phyloP scores from a whole-genome alignment of 2,329 filamentous ascomycete genomes.

The Exophiala alcalophila region DNA sequence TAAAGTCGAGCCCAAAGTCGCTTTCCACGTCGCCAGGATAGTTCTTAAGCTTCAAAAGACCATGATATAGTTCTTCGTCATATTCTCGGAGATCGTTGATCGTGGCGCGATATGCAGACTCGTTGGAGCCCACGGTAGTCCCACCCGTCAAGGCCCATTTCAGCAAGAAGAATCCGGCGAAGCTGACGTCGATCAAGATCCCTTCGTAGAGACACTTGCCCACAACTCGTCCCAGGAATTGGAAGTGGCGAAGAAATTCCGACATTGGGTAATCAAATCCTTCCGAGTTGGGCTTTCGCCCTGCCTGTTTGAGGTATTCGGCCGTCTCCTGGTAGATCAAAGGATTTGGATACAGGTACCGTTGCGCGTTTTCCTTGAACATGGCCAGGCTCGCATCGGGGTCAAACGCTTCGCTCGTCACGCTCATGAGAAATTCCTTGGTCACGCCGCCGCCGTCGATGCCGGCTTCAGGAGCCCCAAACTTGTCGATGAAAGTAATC shows the following conservation, averaged over 20 bases:
- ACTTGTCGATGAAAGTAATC: constrained; percentile 93
- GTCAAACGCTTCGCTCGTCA: constrained; percentile 80
- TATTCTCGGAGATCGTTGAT: constrained; percentile 92
- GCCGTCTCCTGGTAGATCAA: constrained; percentile 67
- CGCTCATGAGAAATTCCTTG: constrained; percentile 90
- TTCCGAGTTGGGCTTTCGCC: constrained; percentile 52
- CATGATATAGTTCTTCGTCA: constrained; percentile 86
- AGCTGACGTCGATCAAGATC: constrained; percentile 87
- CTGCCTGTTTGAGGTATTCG: constrained; percentile 48
- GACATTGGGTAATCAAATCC: constrained; percentile 58
- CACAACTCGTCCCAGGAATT: constrained; percentile 88
- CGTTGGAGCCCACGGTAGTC: constrained; percentile 59
- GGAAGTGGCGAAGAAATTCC: constrained; percentile 69
- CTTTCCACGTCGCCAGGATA: constrained; percentile 59
- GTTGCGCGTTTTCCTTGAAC: constrained; percentile 81
- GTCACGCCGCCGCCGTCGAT: constrained; percentile 97
- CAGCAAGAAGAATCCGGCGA: constrained; percentile 91
- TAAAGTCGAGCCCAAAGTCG: constrained; percentile 82
- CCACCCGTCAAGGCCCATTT: constrained; percentile 85
- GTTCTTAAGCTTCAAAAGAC: constrained; percentile 55
- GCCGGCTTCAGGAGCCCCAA: constrained; percentile 80
- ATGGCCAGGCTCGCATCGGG: constrained; percentile 55
- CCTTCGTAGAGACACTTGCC: constrained; percentile 98
- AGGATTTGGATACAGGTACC: constrained; percentile 86
- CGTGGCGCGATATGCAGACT: constrained; percentile 78